Percentiles rank a stretch among this genome's conserved stretches.
phyloP scores from a whole-genome alignment of 345 rosid species.

The Eucalyptus curtisii region DNA sequence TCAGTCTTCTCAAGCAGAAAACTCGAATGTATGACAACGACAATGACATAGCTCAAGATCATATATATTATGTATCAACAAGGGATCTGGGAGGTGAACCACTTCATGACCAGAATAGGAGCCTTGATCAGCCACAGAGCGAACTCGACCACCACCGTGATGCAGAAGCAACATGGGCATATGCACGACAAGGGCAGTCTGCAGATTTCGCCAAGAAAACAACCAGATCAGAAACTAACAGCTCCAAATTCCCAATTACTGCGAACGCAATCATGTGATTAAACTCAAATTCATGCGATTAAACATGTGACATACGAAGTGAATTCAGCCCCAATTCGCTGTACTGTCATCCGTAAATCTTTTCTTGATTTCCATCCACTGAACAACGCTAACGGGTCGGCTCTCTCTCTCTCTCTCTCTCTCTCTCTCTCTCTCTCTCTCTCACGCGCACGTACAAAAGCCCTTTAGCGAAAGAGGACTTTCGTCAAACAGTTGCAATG shows the following conservation, averaged over 20 bases:
- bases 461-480: not conserved
- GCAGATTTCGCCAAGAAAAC: not conserved
- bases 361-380: not conserved
- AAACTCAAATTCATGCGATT: not conserved
- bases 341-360: not conserved
- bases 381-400: not conserved
- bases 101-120: slow-evolving; percentile 38
- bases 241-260: not conserved
- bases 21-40: not conserved
- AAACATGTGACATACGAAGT: not conserved
- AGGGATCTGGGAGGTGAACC: slow-evolving; percentile 67
- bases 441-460: not conserved
- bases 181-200: slow-evolving; percentile 42
- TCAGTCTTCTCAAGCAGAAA: not conserved
- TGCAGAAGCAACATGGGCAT: slow-evolving; percentile 62
- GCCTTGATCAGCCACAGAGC: slow-evolving; percentile 54
- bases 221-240: not conserved
- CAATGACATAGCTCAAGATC: not conserved
- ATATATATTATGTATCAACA: slow-evolving; percentile 10
- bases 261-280: not conserved
- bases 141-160: slow-evolving; percentile 42
- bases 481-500: not conserved
- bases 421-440: not conserved
- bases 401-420: not conserved
- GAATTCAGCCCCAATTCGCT: not conserved